These are phyloP conservation scores for Phoma sp. DNA, from an alignment of 2,329 filamentous ascomycete genomes.

Conservation along the genomic window DNA sequence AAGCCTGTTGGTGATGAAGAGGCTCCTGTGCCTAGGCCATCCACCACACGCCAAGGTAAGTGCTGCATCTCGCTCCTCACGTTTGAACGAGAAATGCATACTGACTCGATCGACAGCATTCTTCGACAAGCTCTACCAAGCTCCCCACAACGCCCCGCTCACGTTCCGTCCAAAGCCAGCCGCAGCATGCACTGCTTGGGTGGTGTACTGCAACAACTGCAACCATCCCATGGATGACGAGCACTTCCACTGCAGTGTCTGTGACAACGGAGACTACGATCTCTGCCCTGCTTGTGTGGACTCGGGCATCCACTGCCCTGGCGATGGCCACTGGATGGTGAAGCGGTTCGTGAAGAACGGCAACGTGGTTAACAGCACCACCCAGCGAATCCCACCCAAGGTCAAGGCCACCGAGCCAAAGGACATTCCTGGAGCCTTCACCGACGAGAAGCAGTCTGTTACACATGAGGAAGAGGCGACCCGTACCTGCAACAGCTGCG, in stretches of 20 bases:
- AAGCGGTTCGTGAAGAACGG: constrained; percentile 85
- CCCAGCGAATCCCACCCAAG: constrained; percentile 78
- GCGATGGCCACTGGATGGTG: constrained; percentile 88
- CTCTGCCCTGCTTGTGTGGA: constrained; percentile 83
- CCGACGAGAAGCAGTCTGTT: constrained; percentile 53
- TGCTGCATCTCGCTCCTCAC: background rate
- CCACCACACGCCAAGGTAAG: constrained; percentile 46
- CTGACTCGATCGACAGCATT: constrained; percentile 32
- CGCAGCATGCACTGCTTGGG: constrained; percentile 63
- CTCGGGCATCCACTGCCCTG: constrained; percentile 76
- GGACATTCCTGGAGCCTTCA: constrained; percentile 54
- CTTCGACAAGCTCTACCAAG: constrained; percentile 39
- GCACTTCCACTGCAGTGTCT: constrained; percentile 94
- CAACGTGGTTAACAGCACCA: constrained; percentile 81
- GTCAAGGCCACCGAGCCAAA: constrained; percentile 46
- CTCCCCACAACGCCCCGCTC: constrained; percentile 36
- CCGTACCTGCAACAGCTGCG: constrained; percentile 76
- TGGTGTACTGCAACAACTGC: constrained; percentile 94
- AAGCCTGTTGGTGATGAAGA: constrained; percentile 39
- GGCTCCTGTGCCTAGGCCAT: constrained; percentile 51
- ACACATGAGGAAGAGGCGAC: constrained; percentile 50
- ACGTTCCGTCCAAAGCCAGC: constrained; percentile 51
- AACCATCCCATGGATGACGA: constrained; percentile 76
- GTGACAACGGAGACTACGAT: constrained; percentile 93
- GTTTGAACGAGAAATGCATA: background rate